Conservation (phyloP, 2,329 filamentous ascomycete species). For the Neobulgaria alba region DNA sequence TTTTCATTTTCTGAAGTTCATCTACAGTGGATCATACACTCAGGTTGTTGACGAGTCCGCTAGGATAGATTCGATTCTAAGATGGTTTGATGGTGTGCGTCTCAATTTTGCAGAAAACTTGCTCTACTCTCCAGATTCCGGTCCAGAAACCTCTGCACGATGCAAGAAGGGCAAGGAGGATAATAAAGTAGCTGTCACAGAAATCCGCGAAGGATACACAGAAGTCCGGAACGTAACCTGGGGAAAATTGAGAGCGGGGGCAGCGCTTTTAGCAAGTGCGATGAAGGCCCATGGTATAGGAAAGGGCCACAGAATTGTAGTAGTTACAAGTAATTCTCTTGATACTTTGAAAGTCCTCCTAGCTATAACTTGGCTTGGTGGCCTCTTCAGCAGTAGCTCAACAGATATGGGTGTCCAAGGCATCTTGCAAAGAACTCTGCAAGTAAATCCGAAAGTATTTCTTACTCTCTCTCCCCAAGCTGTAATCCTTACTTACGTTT, state of each 20-base stretch:
- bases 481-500: background rate
- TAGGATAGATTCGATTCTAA: slow-evolving; percentile 62
- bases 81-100: slow-evolving; percentile 67
- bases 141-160: slow-evolving; percentile 35
- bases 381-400: slow-evolving; percentile 64
- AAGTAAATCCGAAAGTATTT: slow-evolving; percentile 60
- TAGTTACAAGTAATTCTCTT: slow-evolving; percentile 67
- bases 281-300: slow-evolving; percentile 57
- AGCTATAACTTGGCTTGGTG: slow-evolving; percentile 62
- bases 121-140: slow-evolving; percentile 47
- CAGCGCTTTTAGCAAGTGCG: slow-evolving; percentile 53
- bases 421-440: slow-evolving; percentile 63
- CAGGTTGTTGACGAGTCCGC: slow-evolving; percentile 59
- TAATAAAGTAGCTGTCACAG: slow-evolving; percentile 58
- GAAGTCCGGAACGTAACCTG: slow-evolving; percentile 54
- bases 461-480: background rate
- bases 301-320: slow-evolving; percentile 66
- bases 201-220: slow-evolving; percentile 57
- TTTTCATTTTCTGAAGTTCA: slow-evolving; percentile 50
- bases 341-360: slow-evolving; percentile 66
- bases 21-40: slow-evolving; percentile 52
- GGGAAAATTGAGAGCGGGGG: slow-evolving; percentile 52
- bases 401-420: slow-evolving; percentile 81
- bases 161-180: slow-evolving; percentile 61
- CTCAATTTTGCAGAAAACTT: slow-evolving; percentile 78